These are phyloP conservation scores for Oldenlandia corymbosa DNA, from an alignment of 257 asterid genomes.

Conservation along the genomic window DNA sequence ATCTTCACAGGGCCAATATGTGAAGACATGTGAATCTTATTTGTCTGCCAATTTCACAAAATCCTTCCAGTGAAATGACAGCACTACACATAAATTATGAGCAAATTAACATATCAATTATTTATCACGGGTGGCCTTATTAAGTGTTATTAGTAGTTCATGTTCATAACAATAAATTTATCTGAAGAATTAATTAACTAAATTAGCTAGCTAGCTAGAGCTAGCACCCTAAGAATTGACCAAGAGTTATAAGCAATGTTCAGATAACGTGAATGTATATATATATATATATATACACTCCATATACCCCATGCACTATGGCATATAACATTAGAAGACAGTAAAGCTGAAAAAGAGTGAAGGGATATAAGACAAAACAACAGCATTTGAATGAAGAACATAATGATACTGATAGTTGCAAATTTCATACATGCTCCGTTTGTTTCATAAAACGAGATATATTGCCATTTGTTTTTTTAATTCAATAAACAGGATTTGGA, in stretches of 20 bases:
- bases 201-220: slow-evolving; percentile 1
- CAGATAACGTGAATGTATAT: no score
- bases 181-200: not conserved
- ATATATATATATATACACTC: no score
- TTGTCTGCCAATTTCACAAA: slow-evolving; percentile 46
- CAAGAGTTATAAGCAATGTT: not conserved
- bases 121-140: not conserved
- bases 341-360: slow-evolving; percentile 2
- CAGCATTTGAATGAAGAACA: no score
- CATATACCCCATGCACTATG: no score
- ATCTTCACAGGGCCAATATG: slow-evolving; percentile 11
- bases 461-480: no score
- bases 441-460: no score
- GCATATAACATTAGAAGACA: no score
- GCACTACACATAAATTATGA: slow-evolving; percentile 23
- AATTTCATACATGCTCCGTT: no score
- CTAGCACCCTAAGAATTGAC: not conserved
- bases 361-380: not conserved
- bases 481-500: no score
- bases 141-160: not conserved
- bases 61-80: slow-evolving; percentile 46
- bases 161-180: not conserved
- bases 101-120: not conserved
- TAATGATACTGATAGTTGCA: no score
- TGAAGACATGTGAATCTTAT: slow-evolving; percentile 21